Base-by-base conservation (phyloP, 1,284 basidiomycete genomes). In the Ceratobasidium sp. region DNA sequence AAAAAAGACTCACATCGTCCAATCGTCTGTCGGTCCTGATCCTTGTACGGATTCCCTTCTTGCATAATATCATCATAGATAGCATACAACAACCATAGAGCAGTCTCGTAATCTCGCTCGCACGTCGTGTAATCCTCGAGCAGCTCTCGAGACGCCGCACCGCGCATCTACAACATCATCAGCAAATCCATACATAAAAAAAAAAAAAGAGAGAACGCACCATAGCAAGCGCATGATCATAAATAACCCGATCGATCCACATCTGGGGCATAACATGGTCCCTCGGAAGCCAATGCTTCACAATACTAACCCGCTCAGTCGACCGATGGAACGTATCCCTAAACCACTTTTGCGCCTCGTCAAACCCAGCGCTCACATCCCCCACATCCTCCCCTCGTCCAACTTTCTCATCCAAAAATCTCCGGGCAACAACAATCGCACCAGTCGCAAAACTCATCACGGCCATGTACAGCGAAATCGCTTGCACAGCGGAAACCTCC, bases 91-190 rank as follows among this genome's bases (percentile, higher is more conserved):
- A 97, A 94, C 93, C 95, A 97, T 23, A 98, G 85, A 0, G 96
- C 96, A 80, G 96, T 96, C 83, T 98, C 97, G 85, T 99, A 99
- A 50, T 97, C 89, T 82, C 94, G 93, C 85, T 98, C 94, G 83
- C 96, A 98, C 81, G 94, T 92, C 40, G 83, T 77, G 3, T 85
- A 82, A 26, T 95, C 92, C 81, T 96, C 94, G 28, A 94, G 87
- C 0, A 99, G 89, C 83, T 99, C 97, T 82, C 96, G 95, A 40
- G 94, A 89, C 0, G 97, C 97, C 57, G 96, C 96, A 3, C 93
- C 93, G 10, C 96, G 93, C 78, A 96, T 97, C 96, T 97, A 78
- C 13, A 67, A 33, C 56, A 3, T 33, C 13, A 12, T n/a, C 28
- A 56, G 15, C 59, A 56, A 57, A 26, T 40, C 66, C 23, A 52